phyloP scores from a whole-genome alignment of 1,139 yeast genomes.

The Yamadazyma triangularis region DNA sequence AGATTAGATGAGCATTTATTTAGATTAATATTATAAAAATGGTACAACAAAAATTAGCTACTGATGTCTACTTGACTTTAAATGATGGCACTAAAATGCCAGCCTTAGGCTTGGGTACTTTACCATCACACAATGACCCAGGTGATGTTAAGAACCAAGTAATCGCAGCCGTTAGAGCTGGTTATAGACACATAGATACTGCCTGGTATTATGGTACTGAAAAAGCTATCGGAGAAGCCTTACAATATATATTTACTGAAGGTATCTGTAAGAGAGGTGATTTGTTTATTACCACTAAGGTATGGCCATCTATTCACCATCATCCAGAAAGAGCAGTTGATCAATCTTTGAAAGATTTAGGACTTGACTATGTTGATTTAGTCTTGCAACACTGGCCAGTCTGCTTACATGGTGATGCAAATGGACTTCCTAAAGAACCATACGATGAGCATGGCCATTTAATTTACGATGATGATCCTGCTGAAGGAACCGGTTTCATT shows the following conservation, averaged over 20 bases:
- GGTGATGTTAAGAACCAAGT: slow-evolving; percentile 33
- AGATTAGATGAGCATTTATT: too few relatives aligned
- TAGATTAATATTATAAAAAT: slow-evolving; percentile 6
- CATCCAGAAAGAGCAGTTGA: slow-evolving; percentile 37
- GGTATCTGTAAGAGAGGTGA: slow-evolving; percentile 52
- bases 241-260: slow-evolving; percentile 42
- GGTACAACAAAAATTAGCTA: slow-evolving; percentile 16
- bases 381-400: slow-evolving; percentile 63
- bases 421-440: slow-evolving; percentile 35
- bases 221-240: slow-evolving; percentile 45
- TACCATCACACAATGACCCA: slow-evolving; percentile 26
- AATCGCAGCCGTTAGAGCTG: slow-evolving; percentile 36
- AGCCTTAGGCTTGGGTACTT: slow-evolving; percentile 37
- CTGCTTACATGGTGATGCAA: slow-evolving; percentile 30
- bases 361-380: slow-evolving; percentile 56
- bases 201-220: slow-evolving; percentile 51
- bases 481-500: slow-evolving; percentile 33
- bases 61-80: slow-evolving; percentile 18
- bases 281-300: slow-evolving; percentile 56
- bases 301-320: slow-evolving; percentile 45
- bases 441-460: slow-evolving; percentile 37
- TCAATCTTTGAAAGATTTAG: slow-evolving; percentile 31
- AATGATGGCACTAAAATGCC: slow-evolving; percentile 33
- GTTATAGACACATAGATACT: slow-evolving; percentile 39
- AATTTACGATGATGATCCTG: slow-evolving; percentile 39